These are phyloP conservation scores for Pythium brassicae DNA, from an alignment of 352 stramenopile genomes.

Conservation along the genomic window DNA sequence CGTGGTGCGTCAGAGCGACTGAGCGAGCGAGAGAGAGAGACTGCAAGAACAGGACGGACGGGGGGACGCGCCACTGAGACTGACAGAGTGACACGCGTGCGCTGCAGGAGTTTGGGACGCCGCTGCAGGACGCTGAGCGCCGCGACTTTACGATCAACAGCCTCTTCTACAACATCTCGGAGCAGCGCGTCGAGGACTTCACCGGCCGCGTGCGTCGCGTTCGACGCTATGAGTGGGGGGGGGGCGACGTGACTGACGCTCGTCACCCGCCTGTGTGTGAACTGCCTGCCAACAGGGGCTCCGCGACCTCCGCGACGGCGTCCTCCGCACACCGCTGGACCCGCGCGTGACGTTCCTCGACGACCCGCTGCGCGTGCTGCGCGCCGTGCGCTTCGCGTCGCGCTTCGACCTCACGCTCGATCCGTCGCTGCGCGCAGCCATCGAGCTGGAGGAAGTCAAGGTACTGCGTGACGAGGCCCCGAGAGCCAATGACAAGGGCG, in stretches of 20 bases:
- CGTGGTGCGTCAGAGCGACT: too few relatives aligned
- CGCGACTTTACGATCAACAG: conserved; percentile 98
- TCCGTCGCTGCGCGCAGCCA: conserved; percentile 71
- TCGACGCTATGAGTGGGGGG: too few relatives aligned
- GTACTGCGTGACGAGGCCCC: not conserved
- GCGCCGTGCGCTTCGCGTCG: conserved; percentile 95
- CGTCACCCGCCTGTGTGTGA: too few relatives aligned
- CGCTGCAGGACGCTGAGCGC: conserved; percentile 81
- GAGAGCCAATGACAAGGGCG: too few relatives aligned
- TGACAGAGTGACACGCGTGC: too few relatives aligned
- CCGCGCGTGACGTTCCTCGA: conserved; percentile 94
- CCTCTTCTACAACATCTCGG: conserved; percentile 91
- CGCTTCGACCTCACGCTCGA: conserved; percentile 92
- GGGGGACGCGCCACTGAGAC: too few relatives aligned
- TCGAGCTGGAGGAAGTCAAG: conserved; percentile 33
- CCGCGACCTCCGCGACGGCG: conserved; percentile 83
- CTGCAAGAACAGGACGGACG: too few relatives aligned
- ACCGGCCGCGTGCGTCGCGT: conserved; percentile 36
- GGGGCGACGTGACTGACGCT: too few relatives aligned
- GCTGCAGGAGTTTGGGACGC: conserved; percentile 65
- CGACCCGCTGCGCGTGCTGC: conserved; percentile 95
- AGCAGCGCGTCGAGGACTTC: conserved; percentile 92
- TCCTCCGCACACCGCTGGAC: conserved; percentile 95
- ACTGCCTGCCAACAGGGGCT: conserved; percentile 71
- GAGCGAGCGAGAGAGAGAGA: too few relatives aligned